Evolutionary conservation across 768 basidiomycete genomes (phyloP), one percentile per base, ranked within the genome.

Genomic region (Boletus subcaerulescens): DNA sequence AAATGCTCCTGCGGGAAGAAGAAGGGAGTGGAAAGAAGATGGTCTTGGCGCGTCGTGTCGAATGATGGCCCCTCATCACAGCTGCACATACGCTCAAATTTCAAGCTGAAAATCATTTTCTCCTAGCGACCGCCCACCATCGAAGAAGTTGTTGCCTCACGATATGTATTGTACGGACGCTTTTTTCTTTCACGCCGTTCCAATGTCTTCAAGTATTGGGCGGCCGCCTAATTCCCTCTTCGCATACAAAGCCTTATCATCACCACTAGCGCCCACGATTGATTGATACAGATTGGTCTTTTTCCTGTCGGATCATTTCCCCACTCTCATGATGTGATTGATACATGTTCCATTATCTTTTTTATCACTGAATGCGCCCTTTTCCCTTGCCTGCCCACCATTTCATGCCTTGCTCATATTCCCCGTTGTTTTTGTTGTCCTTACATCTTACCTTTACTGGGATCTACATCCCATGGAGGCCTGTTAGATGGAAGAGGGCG

Each of bases 401-500:
- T 58, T 62, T 52, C 64, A 61, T 61, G 52, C 63, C 64, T 60
- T 63, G 54, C 61, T 64, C 55, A 58, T 60, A 56, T 62, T 53
- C 61, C 58, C 56, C 57, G 59, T 50, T 62, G 66, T 62, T 65
- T 79, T 79, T 79, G 79, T 84, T 78, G 76, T 87, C 87, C 86
- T 88, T 83, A 69, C 73, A 71, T 80, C 79, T 77, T 64, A 84
- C 84, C 83, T 81, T 76, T 80, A 73, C 65, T 66, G 68, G 64
- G 65, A 61, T 57, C 60, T 58, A 57, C 57, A 48, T 56, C 56
- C 62, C 54, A 60, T 50, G 80, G 79, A 83, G 85, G 86, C 74
- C 81, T 72, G 86, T 65, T 74, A 72, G 78, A 71, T 74, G 73
- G 76, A 82, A 89, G 87, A 89, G 87, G 86, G 87, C 86, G 76